Conservation (phyloP, 1,139 yeast genomes). For the Suhomyces chickasaworum region DNA sequence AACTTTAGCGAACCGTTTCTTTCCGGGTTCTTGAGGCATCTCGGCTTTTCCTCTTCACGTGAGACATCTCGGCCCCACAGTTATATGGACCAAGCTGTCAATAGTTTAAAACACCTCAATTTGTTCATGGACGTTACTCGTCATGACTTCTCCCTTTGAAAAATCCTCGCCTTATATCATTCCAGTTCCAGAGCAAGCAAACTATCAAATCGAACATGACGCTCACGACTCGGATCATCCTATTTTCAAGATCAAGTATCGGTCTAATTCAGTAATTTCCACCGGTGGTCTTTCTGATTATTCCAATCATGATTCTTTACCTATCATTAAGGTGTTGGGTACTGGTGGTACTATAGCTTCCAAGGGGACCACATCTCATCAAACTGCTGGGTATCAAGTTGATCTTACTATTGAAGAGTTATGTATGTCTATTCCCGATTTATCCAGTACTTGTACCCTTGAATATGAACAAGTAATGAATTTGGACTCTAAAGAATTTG, state of each 20-base stretch:
- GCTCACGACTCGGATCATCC: constrained; percentile 22
- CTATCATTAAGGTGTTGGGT: constrained; percentile 59
- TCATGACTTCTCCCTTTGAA: not conserved
- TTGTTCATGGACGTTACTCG: not conserved
- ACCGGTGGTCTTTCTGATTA: constrained; percentile 18
- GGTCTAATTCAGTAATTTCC: constrained; percentile 24
- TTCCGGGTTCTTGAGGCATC: too few relatives aligned
- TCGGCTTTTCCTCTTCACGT: too few relatives aligned
- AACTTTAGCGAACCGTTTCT: not conserved
- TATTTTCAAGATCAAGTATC: constrained; percentile 25
- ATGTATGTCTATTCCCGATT: constrained; percentile 59
- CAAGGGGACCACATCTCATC: constrained; percentile 55
- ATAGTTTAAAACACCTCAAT: not conserved
- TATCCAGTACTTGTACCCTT: constrained; percentile 56
- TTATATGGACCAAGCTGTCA: not conserved
- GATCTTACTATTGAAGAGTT: constrained; percentile 67
- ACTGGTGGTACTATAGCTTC: constrained; percentile 79
- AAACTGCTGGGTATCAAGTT: constrained; percentile 69
- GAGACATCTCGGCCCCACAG: constrained; percentile 1
- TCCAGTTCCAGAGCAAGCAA: constrained; percentile 11
- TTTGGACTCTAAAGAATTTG: constrained; percentile 65
- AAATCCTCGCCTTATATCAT: constrained; percentile 3
- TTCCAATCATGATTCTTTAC: constrained; percentile 25
- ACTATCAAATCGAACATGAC: constrained; percentile 23
- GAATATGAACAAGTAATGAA: constrained; percentile 68